These are phyloP conservation scores for Ensete ventricosum DNA, from an alignment of 176 grass and related monocot species.

Conservation along the genomic window DNA sequence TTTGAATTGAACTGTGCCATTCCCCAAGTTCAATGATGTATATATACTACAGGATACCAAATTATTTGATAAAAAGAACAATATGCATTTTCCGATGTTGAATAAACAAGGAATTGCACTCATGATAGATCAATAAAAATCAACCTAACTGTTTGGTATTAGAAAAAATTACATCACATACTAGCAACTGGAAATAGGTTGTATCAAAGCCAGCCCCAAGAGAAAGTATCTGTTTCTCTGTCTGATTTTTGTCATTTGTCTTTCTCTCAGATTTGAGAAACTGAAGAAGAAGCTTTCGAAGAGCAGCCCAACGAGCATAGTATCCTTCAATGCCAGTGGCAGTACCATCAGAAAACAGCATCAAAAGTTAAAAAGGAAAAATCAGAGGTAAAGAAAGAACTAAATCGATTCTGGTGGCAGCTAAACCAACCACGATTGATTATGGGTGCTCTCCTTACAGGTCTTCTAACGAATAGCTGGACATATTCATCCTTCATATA, in stretches of 20 bases:
- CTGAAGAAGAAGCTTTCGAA: slow-evolving; percentile 61
- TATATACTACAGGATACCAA: background rate
- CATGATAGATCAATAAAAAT: background rate
- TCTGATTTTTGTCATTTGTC: slow-evolving; percentile 20
- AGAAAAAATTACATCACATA: slow-evolving; percentile 21
- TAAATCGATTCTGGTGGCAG: background rate
- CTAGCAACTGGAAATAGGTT: slow-evolving; percentile 81
- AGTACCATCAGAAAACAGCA: background rate
- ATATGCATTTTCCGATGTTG: background rate
- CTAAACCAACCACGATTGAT: slow-evolving; percentile 53
- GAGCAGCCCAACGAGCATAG: slow-evolving; percentile 79
- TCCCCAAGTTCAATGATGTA: background rate
- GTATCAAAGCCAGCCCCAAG: slow-evolving; percentile 96
- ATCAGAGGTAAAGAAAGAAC: background rate
- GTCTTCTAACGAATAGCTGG: slow-evolving; percentile 66
- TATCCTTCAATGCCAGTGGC: slow-evolving; percentile 45
- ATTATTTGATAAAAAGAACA: background rate
- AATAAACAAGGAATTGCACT: background rate
- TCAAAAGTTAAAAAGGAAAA: background rate
- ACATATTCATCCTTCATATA: slow-evolving; percentile 99
- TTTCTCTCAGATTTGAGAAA: slow-evolving; percentile 46
- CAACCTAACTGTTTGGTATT: background rate
- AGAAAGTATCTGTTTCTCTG: slow-evolving; percentile 75
- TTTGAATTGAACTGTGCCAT: background rate
- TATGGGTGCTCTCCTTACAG: slow-evolving; percentile 75